Conservation (phyloP, 1,139 yeast genomes). For the Pichia sp. region DNA sequence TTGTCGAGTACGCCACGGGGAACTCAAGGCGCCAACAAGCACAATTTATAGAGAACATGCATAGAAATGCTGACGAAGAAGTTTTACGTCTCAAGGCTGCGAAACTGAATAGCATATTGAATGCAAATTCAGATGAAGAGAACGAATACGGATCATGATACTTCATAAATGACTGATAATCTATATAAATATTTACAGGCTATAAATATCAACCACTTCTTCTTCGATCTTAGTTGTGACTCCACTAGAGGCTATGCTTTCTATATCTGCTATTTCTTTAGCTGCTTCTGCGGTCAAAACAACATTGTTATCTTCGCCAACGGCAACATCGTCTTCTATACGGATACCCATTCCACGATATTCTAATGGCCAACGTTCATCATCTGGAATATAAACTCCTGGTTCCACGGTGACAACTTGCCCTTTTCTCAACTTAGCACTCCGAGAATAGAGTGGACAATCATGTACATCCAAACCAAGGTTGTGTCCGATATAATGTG, state of each 20-base stretch:
- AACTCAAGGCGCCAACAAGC: neutral
- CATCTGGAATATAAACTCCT: conserved; percentile 80
- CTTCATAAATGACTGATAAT: neutral
- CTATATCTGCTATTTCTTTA: conserved; percentile 80
- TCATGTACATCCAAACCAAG: conserved; percentile 93
- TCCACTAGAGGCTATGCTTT: conserved; percentile 55
- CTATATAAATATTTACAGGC: conserved; percentile 21
- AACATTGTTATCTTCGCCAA: conserved; percentile 55
- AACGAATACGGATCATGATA: neutral
- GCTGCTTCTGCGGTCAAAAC: conserved; percentile 73
- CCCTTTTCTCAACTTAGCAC: conserved; percentile 47
- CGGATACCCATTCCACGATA: conserved; percentile 90
- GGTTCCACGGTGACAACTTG: conserved; percentile 93
- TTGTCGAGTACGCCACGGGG: conserved; percentile 9
- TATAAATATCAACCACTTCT: conserved; percentile 42
- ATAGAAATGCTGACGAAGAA: conserved; percentile 15
- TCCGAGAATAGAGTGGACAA: conserved; percentile 57
- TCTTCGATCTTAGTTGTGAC: conserved; percentile 41
- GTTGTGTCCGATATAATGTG: conserved; percentile 95
- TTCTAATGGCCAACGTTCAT: conserved; percentile 66
- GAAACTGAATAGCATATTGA: conserved; percentile 5
- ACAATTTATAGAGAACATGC: conserved; percentile 1
- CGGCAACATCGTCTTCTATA: conserved; percentile 87
- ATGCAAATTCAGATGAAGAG: neutral
- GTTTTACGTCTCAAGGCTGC: conserved; percentile 13